Evolutionary conservation across 768 basidiomycete genomes (phyloP).

Genomic region (Cystobasidium tubakii): DNA sequence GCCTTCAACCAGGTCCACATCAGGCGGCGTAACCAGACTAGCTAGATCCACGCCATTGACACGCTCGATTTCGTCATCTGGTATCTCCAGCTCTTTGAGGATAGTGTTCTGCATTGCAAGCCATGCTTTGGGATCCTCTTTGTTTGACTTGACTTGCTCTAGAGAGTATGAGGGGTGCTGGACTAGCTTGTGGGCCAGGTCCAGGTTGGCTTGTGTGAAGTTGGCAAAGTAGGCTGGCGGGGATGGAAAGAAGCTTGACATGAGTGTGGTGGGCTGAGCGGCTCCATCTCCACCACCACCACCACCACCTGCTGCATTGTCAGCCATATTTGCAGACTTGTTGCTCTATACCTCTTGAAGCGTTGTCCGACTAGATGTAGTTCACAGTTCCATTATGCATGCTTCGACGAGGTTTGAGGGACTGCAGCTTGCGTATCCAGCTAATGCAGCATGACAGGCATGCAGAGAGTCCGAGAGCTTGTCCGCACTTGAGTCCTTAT

Average conservation of each 20-base stretch:
- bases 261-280: constrained; percentile 9
- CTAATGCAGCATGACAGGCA: no score
- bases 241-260: constrained; percentile 61
- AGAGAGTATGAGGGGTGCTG: constrained; percentile 51
- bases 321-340: constrained; percentile 5
- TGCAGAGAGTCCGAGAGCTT: no score
- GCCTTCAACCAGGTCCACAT: constrained; percentile 83
- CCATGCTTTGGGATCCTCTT: constrained; percentile 52
- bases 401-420: no score
- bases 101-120: neutral
- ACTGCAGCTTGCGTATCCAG: no score
- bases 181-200: constrained; percentile 55
- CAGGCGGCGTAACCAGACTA: constrained; percentile 75
- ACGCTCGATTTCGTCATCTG: neutral
- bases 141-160: constrained; percentile 46
- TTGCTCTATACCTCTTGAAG: neutral
- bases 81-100: neutral
- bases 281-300: neutral
- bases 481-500: no score
- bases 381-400: no score
- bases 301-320: neutral
- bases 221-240: constrained; percentile 77
- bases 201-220: constrained; percentile 69
- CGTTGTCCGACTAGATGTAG: neutral
- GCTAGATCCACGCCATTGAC: constrained; percentile 56